These are phyloP conservation scores for Hypsizygus marmoreus DNA, from an alignment of 768 basidiomycete species.

Conservation along the genomic window DNA sequence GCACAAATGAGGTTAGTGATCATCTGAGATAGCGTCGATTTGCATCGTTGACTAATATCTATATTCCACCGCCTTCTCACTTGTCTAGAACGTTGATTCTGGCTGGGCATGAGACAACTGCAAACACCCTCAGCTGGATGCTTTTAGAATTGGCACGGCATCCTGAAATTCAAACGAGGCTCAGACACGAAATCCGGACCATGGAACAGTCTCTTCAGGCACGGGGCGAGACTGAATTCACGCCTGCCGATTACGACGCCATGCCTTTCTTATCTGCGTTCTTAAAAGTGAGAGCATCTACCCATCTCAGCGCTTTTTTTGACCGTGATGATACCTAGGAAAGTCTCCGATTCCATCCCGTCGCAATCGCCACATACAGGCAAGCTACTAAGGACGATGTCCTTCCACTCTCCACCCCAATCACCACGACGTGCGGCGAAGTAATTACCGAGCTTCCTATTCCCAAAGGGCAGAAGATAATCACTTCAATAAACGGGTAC, in stretches of 20 bases:
- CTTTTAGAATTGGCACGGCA: slow-evolving; percentile 62
- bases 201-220: slow-evolving; percentile 34
- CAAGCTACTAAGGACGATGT: slow-evolving; percentile 53
- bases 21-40: slow-evolving; percentile 42
- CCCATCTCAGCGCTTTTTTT: no score
- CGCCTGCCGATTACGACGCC: slow-evolving; percentile 44
- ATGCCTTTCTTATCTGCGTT: slow-evolving; percentile 52
- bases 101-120: slow-evolving; percentile 63
- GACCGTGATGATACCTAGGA: slow-evolving; percentile 46
- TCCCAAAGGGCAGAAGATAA: slow-evolving; percentile 50
- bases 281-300: slow-evolving; percentile 50
- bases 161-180: slow-evolving; percentile 56
- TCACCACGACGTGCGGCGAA: slow-evolving; percentile 46
- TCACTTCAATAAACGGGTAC: slow-evolving; percentile 53
- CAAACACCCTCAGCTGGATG: slow-evolving; percentile 60
- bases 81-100: slow-evolving; percentile 51
- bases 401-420: slow-evolving; percentile 58
- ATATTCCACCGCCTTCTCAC: no score
- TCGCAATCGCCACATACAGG: slow-evolving; percentile 33
- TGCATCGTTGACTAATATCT: slow-evolving; percentile 40
- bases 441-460: slow-evolving; percentile 47
- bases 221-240: slow-evolving; percentile 40
- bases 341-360: slow-evolving; percentile 46
- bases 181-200: slow-evolving; percentile 61
- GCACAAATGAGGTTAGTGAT: slow-evolving; percentile 59